Base-by-base conservation (phyloP, 768 basidiomycete genomes). In the Boletus rubroflammeus region DNA sequence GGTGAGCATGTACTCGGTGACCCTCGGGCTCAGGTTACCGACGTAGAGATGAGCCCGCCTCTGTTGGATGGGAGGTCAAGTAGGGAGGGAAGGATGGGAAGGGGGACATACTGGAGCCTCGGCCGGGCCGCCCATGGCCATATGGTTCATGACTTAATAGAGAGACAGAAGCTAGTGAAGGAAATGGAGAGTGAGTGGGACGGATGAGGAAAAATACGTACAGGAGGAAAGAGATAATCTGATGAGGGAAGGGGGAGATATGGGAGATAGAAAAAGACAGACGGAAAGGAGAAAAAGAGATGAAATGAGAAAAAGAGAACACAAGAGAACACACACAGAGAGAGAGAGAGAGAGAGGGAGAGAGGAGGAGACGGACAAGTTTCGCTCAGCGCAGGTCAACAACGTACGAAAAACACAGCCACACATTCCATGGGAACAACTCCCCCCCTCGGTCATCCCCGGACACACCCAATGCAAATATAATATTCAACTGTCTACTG, bases 1-100 rank as follows among this genome's bases (percentile, higher is more conserved):
- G 41, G 92, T 93, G 69, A 98, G 86, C 91, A 98, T 98, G 77
- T 94, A 96, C 78, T 98, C 97, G 50, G 95, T 98, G 49, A 99
- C 97, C 42, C 97, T 84, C 60, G 96, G 94, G 67, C 90, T 93
- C 71, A 99, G 80, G 75, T 98, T 98, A 58, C 97, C 97, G 73
- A 99, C 92, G 72, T 99, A 99, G 64, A 99, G 87, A 78, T 99
- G 97, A 62, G 97, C 95, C 63, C 94, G 83, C 73, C 90, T 82
- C 88, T 91, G 72, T 47, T 51, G 62, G 52, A 55, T 40, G 55
- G 53, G 54, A 42, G 38, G 53, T 51, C 31, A 55, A 43, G 19
- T 0, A 14, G 28, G 40, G 31, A 31, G 34, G 14, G 3, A 17
- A 5, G 31, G n/a, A 28, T 28, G 25, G 11, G 5, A 8, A 9